Base-by-base conservation (phyloP, 306 rosid genomes). In the Clitoria ternatea region DNA sequence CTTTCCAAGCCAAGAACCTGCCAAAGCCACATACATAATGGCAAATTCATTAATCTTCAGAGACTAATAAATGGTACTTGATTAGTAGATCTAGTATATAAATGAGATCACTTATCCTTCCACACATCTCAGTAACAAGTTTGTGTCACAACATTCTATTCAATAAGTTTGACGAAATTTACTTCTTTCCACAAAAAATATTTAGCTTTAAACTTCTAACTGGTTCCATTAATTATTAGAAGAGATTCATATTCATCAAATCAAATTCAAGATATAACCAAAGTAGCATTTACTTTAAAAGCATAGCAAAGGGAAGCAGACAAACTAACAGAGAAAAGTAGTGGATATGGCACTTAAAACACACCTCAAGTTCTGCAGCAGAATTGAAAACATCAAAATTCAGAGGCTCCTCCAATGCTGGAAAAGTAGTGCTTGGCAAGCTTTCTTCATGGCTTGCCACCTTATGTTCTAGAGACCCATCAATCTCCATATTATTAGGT, bases 291-390 rank as follows among this genome's bases (percentile, higher is more conserved):
- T 43, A 44, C 23, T 4, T 33, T 42, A 19, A 9, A 30, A 6
- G 35, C 33, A 18, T 33, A 32, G 17, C 14, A 39, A 19, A 32
- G 10, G 44, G 67, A 10, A 27, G 45, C 39, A 74, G 52, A 54
- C 22, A 15, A 13, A n/a, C 36, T 66, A 24, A 44, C 23, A n/a
- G 61, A 17, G 27, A 73, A 32, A 73, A 71, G 27, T 27, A 44
- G 10, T 15, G 11, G 6, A 26, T 49, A 23, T n/a, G 22, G 33
- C 70, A 36, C 42, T 7, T 17, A 27, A 45, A 44, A n/a, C 79
- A 77, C 82, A 95, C 99, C 99, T 95, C 96, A 78, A 95, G 86
- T 65, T 89, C 91, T 26, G 78, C 82, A n/a, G 93, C 96, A 24
- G 90, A 85, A 78, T 75, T 82, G 72, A 82, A 75, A 27, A 50